Conservation (phyloP, 768 basidiomycete species). For the Lactarius sp. region DNA sequence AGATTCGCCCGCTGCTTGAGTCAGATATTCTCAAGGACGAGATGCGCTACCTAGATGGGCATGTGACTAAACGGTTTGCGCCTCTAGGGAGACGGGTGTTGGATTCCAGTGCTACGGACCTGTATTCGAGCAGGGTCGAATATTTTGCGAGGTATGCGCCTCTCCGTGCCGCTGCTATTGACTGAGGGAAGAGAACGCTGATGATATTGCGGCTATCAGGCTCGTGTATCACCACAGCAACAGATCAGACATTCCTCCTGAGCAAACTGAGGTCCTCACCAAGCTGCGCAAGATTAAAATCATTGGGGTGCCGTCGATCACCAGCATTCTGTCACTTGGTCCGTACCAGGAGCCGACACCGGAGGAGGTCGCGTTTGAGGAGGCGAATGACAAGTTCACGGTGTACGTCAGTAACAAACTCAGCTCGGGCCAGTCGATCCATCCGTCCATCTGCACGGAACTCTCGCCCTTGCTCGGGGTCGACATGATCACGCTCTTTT, state of each 20-base stretch:
- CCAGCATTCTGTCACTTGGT: constrained; percentile 13
- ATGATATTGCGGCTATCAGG: neutral
- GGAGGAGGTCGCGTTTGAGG: constrained; percentile 10
- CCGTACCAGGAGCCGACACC: neutral
- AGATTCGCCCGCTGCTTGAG: constrained; percentile 20
- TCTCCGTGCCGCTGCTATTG: neutral
- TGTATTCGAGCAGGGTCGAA: constrained; percentile 18
- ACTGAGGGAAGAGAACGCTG: no score
- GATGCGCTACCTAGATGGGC: constrained; percentile 13
- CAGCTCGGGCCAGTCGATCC: neutral
- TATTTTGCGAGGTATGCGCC: constrained; percentile 18
- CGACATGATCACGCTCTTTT: constrained; percentile 1
- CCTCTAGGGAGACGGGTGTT: constrained; percentile 13
- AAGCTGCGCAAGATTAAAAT: constrained; percentile 19
- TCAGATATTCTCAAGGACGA: constrained; percentile 14
- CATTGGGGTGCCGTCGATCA: constrained; percentile 12
- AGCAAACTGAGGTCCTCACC: constrained; percentile 5
- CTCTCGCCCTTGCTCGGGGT: constrained; percentile 13
- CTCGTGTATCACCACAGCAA: constrained; percentile 8
- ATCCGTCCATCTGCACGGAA: constrained; percentile 3
- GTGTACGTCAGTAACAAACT: constrained; percentile 11
- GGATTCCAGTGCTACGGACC: constrained; percentile 7
- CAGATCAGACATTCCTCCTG: neutral
- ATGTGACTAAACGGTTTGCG: constrained; percentile 10
- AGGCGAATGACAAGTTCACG: constrained; percentile 10